These are phyloP conservation scores for Ophiocordyceps robertsii DNA, from an alignment of 2,329 filamentous ascomycete genomes.

Conservation along the genomic window DNA sequence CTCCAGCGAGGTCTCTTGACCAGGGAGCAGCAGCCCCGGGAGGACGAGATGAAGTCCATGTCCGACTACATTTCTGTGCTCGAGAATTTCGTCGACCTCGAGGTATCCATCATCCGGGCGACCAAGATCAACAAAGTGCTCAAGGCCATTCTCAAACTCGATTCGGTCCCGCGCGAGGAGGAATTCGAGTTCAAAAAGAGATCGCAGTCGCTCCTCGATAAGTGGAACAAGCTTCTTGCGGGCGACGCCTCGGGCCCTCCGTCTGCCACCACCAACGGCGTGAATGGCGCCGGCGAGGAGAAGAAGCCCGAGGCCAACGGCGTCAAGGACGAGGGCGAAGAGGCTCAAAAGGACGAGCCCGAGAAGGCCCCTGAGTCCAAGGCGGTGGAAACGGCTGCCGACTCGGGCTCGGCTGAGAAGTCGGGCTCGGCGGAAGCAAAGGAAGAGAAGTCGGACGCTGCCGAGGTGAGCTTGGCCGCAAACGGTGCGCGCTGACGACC, in stretches of 20 bases:
- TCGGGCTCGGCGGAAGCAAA: neutral
- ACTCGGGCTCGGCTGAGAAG: slow-evolving; percentile 10
- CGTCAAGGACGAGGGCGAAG: slow-evolving; percentile 23
- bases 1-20: slow-evolving; percentile 89
- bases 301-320: slow-evolving; percentile 21
- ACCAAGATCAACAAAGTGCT: slow-evolving; percentile 99
- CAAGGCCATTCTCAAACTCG: slow-evolving; percentile 83
- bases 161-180: slow-evolving; percentile 73
- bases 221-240: slow-evolving; percentile 78
- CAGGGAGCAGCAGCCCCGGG: slow-evolving; percentile 71
- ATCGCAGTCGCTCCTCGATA: slow-evolving; percentile 64
- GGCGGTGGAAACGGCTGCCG: slow-evolving; percentile 8
- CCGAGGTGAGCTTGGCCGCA: neutral
- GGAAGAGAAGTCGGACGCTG: neutral
- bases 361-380: slow-evolving; percentile 4
- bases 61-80: slow-evolving; percentile 67
- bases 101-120: slow-evolving; percentile 72
- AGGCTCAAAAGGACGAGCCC: slow-evolving; percentile 19
- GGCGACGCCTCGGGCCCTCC: slow-evolving; percentile 31
- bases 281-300: slow-evolving; percentile 26
- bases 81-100: slow-evolving; percentile 66
- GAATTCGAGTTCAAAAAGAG: slow-evolving; percentile 82
- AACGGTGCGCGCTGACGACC: too few relatives aligned
- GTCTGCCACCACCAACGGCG: slow-evolving; percentile 28
- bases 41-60: slow-evolving; percentile 71